These are phyloP conservation scores for Cyberlindnera euphorbiiphila DNA, from an alignment of 805 yeast species.

Conservation along the genomic window DNA sequence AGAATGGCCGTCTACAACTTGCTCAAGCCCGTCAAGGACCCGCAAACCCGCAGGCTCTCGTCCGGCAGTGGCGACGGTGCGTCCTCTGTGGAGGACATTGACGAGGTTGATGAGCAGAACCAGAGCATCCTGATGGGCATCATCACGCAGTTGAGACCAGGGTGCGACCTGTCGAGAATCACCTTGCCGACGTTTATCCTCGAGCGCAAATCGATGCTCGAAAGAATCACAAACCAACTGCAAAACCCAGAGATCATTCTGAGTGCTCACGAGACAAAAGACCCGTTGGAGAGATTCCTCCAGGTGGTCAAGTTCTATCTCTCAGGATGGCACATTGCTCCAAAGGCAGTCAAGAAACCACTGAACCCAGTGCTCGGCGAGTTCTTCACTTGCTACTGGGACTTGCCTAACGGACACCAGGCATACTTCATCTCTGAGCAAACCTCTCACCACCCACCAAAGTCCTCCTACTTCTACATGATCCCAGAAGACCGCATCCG, in stretches of 20 bases:
- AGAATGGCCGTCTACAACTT: too few species aligned
- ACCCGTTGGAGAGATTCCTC: slow-evolving; percentile 66
- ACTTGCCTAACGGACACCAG: slow-evolving; percentile 60
- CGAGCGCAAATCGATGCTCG: slow-evolving; percentile 94
- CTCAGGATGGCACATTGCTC: slow-evolving; percentile 97
- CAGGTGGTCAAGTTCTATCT: slow-evolving; percentile 83
- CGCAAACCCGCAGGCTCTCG: too few species aligned
- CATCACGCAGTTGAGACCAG: slow-evolving; percentile 88
- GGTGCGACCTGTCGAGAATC: slow-evolving; percentile 83
- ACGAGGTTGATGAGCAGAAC: slow-evolving; percentile 87
- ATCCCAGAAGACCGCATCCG: slow-evolving; percentile 78
- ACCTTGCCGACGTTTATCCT: slow-evolving; percentile 93
- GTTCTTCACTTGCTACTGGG: slow-evolving; percentile 90
- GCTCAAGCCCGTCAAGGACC: too few species aligned
- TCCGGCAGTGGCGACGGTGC: too few species aligned
- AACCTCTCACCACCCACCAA: slow-evolving; percentile 98
- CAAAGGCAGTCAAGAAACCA: slow-evolving; percentile 97
- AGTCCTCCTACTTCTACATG: slow-evolving; percentile 86
- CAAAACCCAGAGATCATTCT: slow-evolving; percentile 74
- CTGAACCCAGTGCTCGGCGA: slow-evolving; percentile 94
- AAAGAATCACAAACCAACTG: slow-evolving; percentile 85
- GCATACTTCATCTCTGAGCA: slow-evolving; percentile 92
- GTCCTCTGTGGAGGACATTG: slow-evolving; percentile 61
- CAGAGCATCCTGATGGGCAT: slow-evolving; percentile 84
- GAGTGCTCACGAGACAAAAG: slow-evolving; percentile 57